Evolutionary conservation across 1,284 basidiomycete genomes (phyloP).

Genomic region (Heterobasidion annosum): DNA sequence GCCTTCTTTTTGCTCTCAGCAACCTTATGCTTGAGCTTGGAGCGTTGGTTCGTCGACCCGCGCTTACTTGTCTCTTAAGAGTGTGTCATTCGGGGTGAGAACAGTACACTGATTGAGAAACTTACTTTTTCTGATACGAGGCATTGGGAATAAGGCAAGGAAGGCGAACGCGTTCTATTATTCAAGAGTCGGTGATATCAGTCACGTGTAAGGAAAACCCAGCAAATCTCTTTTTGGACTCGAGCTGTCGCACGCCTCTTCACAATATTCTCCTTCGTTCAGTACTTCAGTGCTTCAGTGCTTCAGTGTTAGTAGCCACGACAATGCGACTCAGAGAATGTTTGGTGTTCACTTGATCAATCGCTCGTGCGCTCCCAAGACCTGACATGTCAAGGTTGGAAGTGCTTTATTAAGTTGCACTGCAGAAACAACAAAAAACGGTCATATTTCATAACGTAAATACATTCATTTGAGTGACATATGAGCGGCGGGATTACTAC

Average conservation of each 20-base stretch:
- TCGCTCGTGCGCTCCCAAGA: no score
- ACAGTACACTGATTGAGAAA: background rate
- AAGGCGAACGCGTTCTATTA: background rate
- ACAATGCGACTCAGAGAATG: no score
- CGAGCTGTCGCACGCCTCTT: no score
- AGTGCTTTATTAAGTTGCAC: no score
- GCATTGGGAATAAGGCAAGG: background rate
- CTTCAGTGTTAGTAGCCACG: no score
- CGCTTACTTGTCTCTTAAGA: slow-evolving; percentile 78
- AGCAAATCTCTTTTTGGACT: no score
- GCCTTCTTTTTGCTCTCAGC: slow-evolving; percentile 74
- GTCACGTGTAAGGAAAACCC: background rate
- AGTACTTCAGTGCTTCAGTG: no score
- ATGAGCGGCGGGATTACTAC: background rate
- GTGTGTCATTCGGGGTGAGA: background rate
- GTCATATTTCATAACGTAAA: background rate
- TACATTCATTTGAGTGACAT: background rate
- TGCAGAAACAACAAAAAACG: no score
- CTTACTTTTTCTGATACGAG: slow-evolving; percentile 6
- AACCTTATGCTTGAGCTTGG: slow-evolving; percentile 75
- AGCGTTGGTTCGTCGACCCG: slow-evolving; percentile 62
- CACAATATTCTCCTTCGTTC: no score
- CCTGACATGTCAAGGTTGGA: no score
- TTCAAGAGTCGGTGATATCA: background rate
- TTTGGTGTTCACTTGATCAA: no score